Evolutionary conservation across 148 eudicot genomes (phyloP).

Genomic region (Camellia sinensis): DNA sequence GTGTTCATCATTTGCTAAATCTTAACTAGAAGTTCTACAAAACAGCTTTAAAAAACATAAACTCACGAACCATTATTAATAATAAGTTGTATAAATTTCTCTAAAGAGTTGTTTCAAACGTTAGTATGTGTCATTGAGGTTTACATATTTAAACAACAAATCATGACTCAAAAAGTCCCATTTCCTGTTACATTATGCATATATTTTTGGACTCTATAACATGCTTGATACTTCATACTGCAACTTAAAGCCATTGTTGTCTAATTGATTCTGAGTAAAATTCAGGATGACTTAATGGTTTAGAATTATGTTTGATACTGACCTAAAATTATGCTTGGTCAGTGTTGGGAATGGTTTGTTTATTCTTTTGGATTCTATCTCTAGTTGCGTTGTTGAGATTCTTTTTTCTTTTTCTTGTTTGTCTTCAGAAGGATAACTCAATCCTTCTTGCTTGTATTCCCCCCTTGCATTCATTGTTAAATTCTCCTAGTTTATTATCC

Average conservation of each 20-base stretch:
- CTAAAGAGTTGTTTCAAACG: background rate
- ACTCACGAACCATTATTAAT: background rate
- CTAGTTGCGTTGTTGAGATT: background rate
- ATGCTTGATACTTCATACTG: background rate
- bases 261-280: background rate
- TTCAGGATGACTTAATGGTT: no score
- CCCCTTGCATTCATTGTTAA: no score
- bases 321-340: background rate
- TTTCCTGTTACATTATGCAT: no score
- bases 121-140: no score
- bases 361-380: background rate
- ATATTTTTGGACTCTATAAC: background rate
- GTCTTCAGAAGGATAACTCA: no score
- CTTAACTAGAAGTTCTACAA: background rate
- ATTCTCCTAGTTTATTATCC: no score
- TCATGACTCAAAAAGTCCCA: no score
- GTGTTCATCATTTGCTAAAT: no score
- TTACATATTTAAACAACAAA: no score
- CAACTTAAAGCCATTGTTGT: constrained; percentile 11
- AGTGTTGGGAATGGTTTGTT: background rate
- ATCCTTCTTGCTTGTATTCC: no score
- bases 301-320: no score
- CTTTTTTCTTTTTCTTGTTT: background rate
- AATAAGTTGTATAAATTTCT: background rate
- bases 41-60: background rate